phyloP scores from a whole-genome alignment of 495 filamentous ascomycete species.

The Cryomyces minteri region DNA sequence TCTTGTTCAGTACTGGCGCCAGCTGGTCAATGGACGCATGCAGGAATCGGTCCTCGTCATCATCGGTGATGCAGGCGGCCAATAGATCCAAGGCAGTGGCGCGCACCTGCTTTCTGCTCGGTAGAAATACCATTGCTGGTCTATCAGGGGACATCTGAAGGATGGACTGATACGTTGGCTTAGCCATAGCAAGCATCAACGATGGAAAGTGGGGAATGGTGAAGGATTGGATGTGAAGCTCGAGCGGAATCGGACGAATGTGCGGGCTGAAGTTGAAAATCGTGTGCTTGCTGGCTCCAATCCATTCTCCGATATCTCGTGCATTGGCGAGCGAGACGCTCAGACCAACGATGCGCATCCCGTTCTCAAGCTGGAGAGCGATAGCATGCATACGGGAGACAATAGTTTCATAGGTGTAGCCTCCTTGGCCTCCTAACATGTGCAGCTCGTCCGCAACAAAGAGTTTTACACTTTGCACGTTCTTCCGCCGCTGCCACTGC shows the following conservation, averaged over 20 bases:
- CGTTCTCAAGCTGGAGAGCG: conserved; percentile 64
- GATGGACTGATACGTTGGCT: conserved; percentile 75
- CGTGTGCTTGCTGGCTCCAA: conserved; percentile 94
- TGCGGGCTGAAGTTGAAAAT: conserved; percentile 97
- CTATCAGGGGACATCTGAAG: conserved; percentile 72
- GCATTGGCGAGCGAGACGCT: conserved; percentile 88
- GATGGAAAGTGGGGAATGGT: conserved; percentile 94
- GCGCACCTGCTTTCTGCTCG: conserved; percentile 79
- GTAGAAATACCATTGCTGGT: conserved; percentile 79
- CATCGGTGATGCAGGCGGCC: conserved; percentile 65
- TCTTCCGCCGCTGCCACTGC: conserved; percentile 91
- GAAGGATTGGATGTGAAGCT: conserved; percentile 91
- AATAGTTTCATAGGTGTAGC: conserved; percentile 87
- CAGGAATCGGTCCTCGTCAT: conserved; percentile 87
- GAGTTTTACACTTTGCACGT: conserved; percentile 74
- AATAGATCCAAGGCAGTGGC: conserved; percentile 80
- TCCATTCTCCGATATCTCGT: conserved; percentile 93
- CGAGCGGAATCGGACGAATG: conserved; percentile 68
- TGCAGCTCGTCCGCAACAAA: conserved; percentile 96
- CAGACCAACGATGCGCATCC: conserved; percentile 75
- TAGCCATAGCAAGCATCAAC: conserved; percentile 95
- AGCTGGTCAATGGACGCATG: conserved; percentile 66
- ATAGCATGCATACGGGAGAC: conserved; percentile 97
- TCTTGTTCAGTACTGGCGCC: conserved; percentile 54
- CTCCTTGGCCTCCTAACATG: conserved; percentile 77